Evolutionary conservation across 805 yeast genomes (phyloP), one percentile per base, ranked within the genome.

Genomic region (Pichia sporocuriosa): DNA sequence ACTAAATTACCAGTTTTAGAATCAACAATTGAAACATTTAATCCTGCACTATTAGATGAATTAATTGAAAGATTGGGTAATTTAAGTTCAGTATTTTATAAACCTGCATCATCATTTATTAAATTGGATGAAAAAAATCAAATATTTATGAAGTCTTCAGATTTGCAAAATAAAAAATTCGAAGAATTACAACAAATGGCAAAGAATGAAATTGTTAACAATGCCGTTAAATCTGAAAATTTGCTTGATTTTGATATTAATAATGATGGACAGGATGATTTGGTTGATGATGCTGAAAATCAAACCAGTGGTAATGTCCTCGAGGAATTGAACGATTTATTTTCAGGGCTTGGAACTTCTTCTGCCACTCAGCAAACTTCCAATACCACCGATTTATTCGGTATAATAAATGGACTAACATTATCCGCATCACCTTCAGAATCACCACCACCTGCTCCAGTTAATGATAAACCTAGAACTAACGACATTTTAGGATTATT

Each of bases 21-120:
- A 33, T 73, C 86, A 2, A 81, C 88, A 2, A 76, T 89, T 24
- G 81, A 87, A 32, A 62, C 70, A 16, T 81, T 89, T 54, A 79
- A 86, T 31, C 81, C 85, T 0, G 70, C 68, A 19, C 68, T 87
- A 4, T 70, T 89, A 43, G 76, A 79, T 32, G 81, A 77, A 47
- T 69, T 93, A 37, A 56, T 90, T 24, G 58, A 66, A n/a, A 95
- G 90, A 57, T 64, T 90, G 42, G 80, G 94, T 3, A 82, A 93
- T 8, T 71, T 93, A 47, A 81, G 96, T 29, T 86, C 97, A 0
- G 93, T 93, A 2, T 86, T 86, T 56, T 94, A 84, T 62, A 83
- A 82, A 56, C 95, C 97, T 11, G 77, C 84, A 5, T 67, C 76
- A 16, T 68, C 78, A 26, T 82, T 83, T 54, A 66, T 79, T 43